phyloP scores from a whole-genome alignment of 345 rosid species.

The Citrus reticulata region DNA sequence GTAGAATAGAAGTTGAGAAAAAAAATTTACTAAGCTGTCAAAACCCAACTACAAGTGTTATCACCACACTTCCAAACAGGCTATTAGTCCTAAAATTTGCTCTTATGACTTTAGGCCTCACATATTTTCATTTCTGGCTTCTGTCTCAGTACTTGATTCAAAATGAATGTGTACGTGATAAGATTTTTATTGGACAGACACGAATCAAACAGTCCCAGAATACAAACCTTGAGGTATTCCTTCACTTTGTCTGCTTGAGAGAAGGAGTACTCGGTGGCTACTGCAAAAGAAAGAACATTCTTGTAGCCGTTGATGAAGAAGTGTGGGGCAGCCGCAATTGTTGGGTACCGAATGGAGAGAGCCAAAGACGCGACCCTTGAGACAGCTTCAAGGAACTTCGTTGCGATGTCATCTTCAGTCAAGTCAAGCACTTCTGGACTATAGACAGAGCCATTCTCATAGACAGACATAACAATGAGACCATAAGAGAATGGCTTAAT shows the following conservation, averaged over 20 bases:
- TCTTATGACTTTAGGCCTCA: no score
- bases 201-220: no score
- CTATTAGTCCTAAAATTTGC: no score
- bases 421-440: conserved; percentile 80
- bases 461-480: conserved; percentile 62
- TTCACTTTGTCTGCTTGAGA: conserved; percentile 82
- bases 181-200: background rate
- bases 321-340: conserved; percentile 82
- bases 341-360: conserved; percentile 74
- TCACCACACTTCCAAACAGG: no score
- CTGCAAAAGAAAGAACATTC: conserved; percentile 65
- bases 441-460: conserved; percentile 82
- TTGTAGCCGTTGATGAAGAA: conserved; percentile 88
- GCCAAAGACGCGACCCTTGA: conserved; percentile 65
- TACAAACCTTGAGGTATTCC: conserved; percentile 66
- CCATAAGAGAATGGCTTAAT: conserved; percentile 93
- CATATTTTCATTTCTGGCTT: no score
- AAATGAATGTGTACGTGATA: background rate
- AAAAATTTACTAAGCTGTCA: no score
- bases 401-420: conserved; percentile 69
- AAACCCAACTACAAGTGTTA: no score
- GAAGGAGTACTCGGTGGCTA: conserved; percentile 68
- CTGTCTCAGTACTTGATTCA: no score
- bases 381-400: conserved; percentile 71
- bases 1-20: no score